Conservation (phyloP, 805 yeast species). For the Torulaspora maleeae region DNA sequence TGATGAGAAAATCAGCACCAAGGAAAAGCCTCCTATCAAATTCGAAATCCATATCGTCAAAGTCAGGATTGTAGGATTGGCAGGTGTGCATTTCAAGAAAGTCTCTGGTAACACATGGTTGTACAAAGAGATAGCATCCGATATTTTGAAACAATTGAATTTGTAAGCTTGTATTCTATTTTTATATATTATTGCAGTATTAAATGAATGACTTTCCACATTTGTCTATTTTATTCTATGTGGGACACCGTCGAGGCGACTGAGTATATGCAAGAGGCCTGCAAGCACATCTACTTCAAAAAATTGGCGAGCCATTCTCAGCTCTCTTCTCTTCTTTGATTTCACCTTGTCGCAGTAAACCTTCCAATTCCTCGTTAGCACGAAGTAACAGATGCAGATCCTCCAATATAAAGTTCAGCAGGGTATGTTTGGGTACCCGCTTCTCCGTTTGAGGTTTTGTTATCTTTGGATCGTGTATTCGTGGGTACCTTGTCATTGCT, state of each 20-base stretch:
- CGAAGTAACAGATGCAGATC: conserved; percentile 28
- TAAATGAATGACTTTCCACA: not conserved
- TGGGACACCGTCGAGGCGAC: not conserved
- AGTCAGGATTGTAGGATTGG: conserved; percentile 82
- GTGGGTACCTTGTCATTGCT: conserved; percentile 22
- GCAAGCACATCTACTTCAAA: not conserved
- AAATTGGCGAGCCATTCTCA: not conserved
- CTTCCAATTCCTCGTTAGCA: conserved; percentile 30
- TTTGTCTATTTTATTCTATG: not conserved
- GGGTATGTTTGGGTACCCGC: conserved; percentile 33
- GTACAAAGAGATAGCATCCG: conserved; percentile 85
- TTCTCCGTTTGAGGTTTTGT: conserved; percentile 16
- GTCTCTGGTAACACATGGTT: conserved; percentile 92
- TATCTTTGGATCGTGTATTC: conserved; percentile 11
- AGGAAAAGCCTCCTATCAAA: conserved; percentile 59
- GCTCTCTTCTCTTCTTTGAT: not conserved
- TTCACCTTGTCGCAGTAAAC: conserved; percentile 2
- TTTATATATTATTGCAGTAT: conserved; percentile 1
- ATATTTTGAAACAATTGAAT: conserved; percentile 67
- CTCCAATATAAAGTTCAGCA: conserved; percentile 29
- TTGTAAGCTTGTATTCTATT: conserved; percentile 37
- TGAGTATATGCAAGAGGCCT: not conserved
- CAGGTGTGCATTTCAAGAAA: conserved; percentile 93
- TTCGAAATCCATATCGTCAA: conserved; percentile 91
- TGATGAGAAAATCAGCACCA: conserved; percentile 29